Evolutionary conservation across 768 basidiomycete species (phyloP).

Genomic region (Suillus subaureus): DNA sequence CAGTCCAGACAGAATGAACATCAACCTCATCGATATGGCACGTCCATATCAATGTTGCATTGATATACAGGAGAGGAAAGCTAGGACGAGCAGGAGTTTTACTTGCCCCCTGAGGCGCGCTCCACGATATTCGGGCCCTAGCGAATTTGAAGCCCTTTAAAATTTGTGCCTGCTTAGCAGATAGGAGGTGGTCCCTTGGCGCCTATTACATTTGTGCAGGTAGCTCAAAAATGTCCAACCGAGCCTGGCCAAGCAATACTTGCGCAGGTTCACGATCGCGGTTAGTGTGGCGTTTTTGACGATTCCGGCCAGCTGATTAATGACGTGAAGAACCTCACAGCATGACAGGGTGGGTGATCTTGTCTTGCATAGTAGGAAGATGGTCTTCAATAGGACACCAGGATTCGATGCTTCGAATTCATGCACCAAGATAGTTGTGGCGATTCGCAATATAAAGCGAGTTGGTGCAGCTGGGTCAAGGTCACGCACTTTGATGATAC

Average conservation of each 20-base stretch:
- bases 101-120: neutral
- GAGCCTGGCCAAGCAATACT: neutral
- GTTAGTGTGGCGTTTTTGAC: neutral
- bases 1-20: neutral
- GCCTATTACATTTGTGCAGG: neutral
- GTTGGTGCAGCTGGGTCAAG: neutral
- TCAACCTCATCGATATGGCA: neutral
- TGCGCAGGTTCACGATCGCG: neutral
- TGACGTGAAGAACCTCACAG: neutral
- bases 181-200: neutral
- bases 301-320: neutral
- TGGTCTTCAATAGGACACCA: neutral
- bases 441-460: neutral
- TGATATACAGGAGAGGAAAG: neutral
- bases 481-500: neutral
- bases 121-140: neutral
- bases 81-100: neutral
- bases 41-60: neutral
- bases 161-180: neutral
- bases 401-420: constrained; percentile 5
- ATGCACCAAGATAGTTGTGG: constrained; percentile 6
- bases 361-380: neutral
- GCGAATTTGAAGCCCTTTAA: neutral
- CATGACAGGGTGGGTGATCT: neutral
- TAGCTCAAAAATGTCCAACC: neutral